Percentiles rank a stretch among this genome's conserved stretches.
Conservation (phyloP, 257 asterid genomes). For the Solanum paucissectum region DNA sequence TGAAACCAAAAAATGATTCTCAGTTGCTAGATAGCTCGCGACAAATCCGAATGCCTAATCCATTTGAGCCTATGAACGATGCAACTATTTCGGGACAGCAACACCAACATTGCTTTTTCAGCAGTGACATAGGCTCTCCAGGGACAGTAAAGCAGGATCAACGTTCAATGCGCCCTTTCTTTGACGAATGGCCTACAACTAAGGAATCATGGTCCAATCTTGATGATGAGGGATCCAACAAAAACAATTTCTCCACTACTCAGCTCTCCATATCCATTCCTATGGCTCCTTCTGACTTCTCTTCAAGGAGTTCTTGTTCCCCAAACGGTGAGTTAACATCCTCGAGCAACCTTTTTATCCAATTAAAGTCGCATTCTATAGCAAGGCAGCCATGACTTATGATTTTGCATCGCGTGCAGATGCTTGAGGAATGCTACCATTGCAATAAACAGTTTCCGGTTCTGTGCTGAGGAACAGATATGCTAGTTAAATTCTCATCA, state of each 20-base stretch:
- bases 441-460: background rate
- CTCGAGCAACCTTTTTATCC: background rate
- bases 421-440: slow-evolving; percentile 30
- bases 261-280: slow-evolving; percentile 83
- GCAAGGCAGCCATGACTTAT: background rate
- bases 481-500: background rate
- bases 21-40: slow-evolving; percentile 30
- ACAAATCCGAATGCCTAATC: slow-evolving; percentile 26
- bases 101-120: slow-evolving; percentile 64
- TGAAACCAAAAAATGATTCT: slow-evolving; percentile 37
- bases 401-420: slow-evolving; percentile 24
- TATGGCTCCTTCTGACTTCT: slow-evolving; percentile 49
- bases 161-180: slow-evolving; percentile 66
- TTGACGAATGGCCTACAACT: slow-evolving; percentile 80
- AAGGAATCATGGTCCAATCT: slow-evolving; percentile 76
- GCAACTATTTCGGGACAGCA: slow-evolving; percentile 37
- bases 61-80: slow-evolving; percentile 35
- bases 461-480: background rate
- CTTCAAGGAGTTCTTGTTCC: slow-evolving; percentile 46
- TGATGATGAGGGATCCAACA: slow-evolving; percentile 44
- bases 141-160: slow-evolving; percentile 53
- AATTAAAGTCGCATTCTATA: background rate
- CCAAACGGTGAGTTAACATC: slow-evolving; percentile 45
- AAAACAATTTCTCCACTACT: slow-evolving; percentile 54
- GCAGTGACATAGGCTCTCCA: slow-evolving; percentile 36